Conservation (phyloP, 2,329 filamentous ascomycete species). For the Xylariaceae sp. region DNA sequence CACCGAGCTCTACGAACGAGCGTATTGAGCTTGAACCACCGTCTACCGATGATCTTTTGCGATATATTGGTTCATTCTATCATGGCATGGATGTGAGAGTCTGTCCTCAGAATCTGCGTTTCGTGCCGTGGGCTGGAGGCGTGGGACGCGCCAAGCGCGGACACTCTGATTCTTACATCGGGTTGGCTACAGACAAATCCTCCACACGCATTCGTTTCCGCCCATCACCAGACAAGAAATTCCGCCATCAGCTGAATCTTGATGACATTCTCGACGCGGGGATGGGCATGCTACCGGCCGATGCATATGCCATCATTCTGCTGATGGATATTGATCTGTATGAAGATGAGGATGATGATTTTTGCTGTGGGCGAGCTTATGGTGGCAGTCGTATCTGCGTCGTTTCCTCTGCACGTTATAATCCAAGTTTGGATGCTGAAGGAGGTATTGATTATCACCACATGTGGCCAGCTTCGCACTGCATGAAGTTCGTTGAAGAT, state of each 20-base stretch:
- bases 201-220: constrained; percentile 52
- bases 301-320: constrained; percentile 59
- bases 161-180: constrained; percentile 7
- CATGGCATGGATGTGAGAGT: constrained; percentile 50
- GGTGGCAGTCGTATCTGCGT: constrained; percentile 61
- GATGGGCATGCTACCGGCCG: constrained; percentile 49
- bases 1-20: not conserved
- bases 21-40: constrained; percentile 21
- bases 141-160: constrained; percentile 12
- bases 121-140: constrained; percentile 46
- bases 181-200: constrained; percentile 24
- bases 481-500: constrained; percentile 46
- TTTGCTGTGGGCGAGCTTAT: constrained; percentile 65
- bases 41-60: constrained; percentile 28
- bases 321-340: constrained; percentile 62
- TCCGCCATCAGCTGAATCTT: constrained; percentile 54
- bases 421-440: constrained; percentile 46
- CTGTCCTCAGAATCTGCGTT: constrained; percentile 40
- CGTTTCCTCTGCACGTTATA: constrained; percentile 61
- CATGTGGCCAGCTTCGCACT: constrained; percentile 65
- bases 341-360: constrained; percentile 64
- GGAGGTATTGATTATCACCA: constrained; percentile 45
- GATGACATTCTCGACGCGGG: constrained; percentile 59
- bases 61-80: constrained; percentile 48
- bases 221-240: constrained; percentile 44